These are phyloP conservation scores for Trichoderma koningii DNA, from an alignment of 2,329 filamentous ascomycete species.

Conservation along the genomic window DNA sequence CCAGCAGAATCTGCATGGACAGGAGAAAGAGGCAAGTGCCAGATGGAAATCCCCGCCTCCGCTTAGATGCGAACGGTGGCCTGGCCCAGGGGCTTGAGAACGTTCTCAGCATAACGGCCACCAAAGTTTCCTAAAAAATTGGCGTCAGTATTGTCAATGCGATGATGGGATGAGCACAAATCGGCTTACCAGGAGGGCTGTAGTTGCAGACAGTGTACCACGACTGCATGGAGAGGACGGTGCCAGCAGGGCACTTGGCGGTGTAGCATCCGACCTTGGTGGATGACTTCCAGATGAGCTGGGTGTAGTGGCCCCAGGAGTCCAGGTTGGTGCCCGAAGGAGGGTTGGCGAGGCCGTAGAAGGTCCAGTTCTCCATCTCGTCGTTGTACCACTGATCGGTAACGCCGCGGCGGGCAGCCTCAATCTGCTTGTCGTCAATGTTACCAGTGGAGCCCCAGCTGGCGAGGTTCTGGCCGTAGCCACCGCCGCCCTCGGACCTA, in stretches of 20 bases:
- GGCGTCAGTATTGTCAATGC: background rate
- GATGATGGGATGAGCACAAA: background rate
- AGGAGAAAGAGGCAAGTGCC: conserved; percentile 27
- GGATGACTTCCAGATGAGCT: conserved; percentile 47
- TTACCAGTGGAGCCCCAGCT: conserved; percentile 53
- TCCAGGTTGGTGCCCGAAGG: conserved; percentile 66
- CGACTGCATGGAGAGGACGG: conserved; percentile 53
- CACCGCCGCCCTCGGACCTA: conserved; percentile 59
- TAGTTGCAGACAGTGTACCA: conserved; percentile 92
- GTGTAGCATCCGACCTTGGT: conserved; percentile 60
- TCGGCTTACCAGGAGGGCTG: conserved; percentile 64
- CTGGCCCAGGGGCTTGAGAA: conserved; percentile 44
- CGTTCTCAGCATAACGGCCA: conserved; percentile 54
- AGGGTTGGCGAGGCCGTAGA: conserved; percentile 59
- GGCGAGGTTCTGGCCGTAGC: conserved; percentile 91
- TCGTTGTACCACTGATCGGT: conserved; percentile 88
- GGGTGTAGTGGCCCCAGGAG: conserved; percentile 59
- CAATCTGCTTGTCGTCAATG: conserved; percentile 45
- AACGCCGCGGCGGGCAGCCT: conserved; percentile 66
- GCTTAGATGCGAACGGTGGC: conserved; percentile 35
- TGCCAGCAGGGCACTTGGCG: conserved; percentile 63
- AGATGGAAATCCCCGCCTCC: background rate
- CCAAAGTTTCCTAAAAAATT: conserved; percentile 52
- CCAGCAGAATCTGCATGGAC: conserved; percentile 19
- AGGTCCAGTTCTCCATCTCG: conserved; percentile 62